Percentiles rank a stretch among this genome's conserved stretches.
These are phyloP conservation scores for Arthroderma uncinatum DNA, from an alignment of 2,329 filamentous ascomycete species.

Conservation along the genomic window DNA sequence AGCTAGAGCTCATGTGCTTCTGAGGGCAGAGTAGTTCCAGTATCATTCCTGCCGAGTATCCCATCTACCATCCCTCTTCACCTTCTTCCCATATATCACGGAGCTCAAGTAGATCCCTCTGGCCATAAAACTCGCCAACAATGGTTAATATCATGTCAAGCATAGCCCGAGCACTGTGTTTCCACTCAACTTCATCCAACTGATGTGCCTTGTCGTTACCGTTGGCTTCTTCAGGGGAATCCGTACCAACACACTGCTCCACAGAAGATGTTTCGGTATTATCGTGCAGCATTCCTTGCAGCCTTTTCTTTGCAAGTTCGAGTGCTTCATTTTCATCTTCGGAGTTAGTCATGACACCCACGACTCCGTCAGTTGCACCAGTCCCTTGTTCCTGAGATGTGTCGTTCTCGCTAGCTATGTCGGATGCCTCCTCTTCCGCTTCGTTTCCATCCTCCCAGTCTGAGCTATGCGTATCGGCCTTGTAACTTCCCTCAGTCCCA, in stretches of 20 bases:
- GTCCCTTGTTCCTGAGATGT: neutral
- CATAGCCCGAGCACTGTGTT: slow-evolving; percentile 46
- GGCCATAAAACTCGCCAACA: slow-evolving; percentile 78
- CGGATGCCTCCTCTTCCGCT: slow-evolving; percentile 20
- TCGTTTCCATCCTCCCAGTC: slow-evolving; percentile 12
- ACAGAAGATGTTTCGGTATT: neutral
- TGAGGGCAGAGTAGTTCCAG: too few relatives aligned
- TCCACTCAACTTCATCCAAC: slow-evolving; percentile 10
- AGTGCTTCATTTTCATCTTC: neutral
- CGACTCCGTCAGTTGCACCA: neutral
- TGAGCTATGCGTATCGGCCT: neutral
- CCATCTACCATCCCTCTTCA: neutral
- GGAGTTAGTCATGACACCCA: neutral
- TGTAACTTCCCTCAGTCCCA: neutral
- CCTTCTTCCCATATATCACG: slow-evolving; percentile 44
- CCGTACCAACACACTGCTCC: neutral
- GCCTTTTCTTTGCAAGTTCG: neutral
- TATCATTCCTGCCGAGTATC: too few relatives aligned
- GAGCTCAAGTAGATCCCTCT: slow-evolving; percentile 70
- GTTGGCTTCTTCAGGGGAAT: slow-evolving; percentile 35
- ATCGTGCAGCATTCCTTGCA: neutral
- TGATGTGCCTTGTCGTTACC: neutral
- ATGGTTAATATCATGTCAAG: slow-evolving; percentile 87
- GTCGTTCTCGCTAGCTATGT: slow-evolving; percentile 5
- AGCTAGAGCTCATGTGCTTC: too few relatives aligned